Evolutionary conservation across 352 stramenopile species (phyloP).

Genomic region (Globisporangium apiculatum): DNA sequence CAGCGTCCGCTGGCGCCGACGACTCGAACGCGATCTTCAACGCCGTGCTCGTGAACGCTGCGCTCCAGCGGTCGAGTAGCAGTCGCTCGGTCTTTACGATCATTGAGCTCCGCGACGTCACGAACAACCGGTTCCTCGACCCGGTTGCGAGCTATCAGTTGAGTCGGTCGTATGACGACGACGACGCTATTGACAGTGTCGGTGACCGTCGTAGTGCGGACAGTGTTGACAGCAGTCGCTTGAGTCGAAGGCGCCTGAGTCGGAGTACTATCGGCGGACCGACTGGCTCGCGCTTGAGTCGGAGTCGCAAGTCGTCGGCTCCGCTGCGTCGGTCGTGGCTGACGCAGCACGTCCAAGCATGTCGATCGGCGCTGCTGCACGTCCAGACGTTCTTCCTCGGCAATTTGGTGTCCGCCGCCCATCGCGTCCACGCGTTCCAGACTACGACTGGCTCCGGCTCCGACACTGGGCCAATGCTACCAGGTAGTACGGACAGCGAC

Average conservation of each 20-base stretch:
- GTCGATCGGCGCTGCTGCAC: conserved; percentile 7
- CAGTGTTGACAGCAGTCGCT: background rate
- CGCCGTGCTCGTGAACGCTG: conserved; percentile 72
- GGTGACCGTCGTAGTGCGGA: too few species aligned
- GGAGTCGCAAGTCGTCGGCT: conserved; percentile 20
- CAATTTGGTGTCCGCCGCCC: conserved; percentile 28
- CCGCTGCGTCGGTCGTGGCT: conserved; percentile 34
- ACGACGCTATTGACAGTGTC: background rate
- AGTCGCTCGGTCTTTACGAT: conserved; percentile 73
- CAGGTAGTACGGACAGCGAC: conserved; percentile 21
- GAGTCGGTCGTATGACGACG: conserved; percentile 11
- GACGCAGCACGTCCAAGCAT: conserved; percentile 19
- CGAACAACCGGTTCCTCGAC: conserved; percentile 82
- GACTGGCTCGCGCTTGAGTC: too few species aligned
- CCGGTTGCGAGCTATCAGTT: conserved; percentile 51
- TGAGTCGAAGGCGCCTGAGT: background rate
- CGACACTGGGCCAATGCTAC: too few species aligned
- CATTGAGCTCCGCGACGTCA: conserved; percentile 76
- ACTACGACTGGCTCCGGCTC: too few species aligned
- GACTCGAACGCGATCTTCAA: conserved; percentile 87
- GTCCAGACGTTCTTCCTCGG: conserved; percentile 59
- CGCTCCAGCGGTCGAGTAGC: conserved; percentile 24
- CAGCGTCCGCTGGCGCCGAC: conserved; percentile 48
- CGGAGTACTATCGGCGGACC: too few species aligned
- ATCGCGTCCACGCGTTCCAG: conserved; percentile 18